A percentile compares a stretch with the other conserved stretches of the same genome.
phyloP scores from a whole-genome alignment of 805 yeast genomes.

The Ogataea glucozyma region DNA sequence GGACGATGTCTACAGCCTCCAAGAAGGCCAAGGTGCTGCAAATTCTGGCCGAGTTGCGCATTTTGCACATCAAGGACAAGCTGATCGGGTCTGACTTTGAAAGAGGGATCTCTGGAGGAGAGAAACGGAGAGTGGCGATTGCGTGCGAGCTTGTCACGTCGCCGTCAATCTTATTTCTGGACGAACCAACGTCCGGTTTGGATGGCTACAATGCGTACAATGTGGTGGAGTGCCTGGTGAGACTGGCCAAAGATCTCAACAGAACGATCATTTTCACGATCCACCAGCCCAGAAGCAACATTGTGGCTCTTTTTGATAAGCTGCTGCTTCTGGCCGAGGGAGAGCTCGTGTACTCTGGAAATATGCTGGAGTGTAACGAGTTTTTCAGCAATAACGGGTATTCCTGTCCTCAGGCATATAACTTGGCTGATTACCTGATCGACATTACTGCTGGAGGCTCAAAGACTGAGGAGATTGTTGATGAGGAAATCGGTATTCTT shows the following conservation, averaged over 20 bases:
- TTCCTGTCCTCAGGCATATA: conserved; percentile 84
- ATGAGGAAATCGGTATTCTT: conserved; percentile 19
- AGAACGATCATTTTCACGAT: conserved; percentile 91
- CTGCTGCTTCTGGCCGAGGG: conserved; percentile 82
- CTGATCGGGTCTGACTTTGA: conserved; percentile 86
- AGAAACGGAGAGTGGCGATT: conserved; percentile 86
- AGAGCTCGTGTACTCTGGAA: conserved; percentile 83
- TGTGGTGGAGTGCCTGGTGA: conserved; percentile 81
- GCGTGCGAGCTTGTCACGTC: conserved; percentile 92
- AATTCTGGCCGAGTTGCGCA: conserved; percentile 82
- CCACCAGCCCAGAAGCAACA: conserved; percentile 96
- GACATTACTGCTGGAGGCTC: conserved; percentile 74
- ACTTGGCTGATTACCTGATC: conserved; percentile 89
- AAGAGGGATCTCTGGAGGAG: conserved; percentile 94
- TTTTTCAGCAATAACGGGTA: conserved; percentile 77
- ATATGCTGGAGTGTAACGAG: conserved; percentile 69
- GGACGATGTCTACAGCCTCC: conserved; percentile 67
- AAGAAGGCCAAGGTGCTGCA: conserved; percentile 81
- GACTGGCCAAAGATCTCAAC: conserved; percentile 74
- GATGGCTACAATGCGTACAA: conserved; percentile 93
- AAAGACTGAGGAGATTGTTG: conserved; percentile 2
- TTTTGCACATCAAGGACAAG: conserved; percentile 77
- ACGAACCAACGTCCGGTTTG: conserved; percentile 94
- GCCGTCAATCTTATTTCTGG: conserved; percentile 79
- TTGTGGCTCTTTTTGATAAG: conserved; percentile 87